phyloP scores from a whole-genome alignment of 2,329 filamentous ascomycete genomes.

The Claviceps arundinis region DNA sequence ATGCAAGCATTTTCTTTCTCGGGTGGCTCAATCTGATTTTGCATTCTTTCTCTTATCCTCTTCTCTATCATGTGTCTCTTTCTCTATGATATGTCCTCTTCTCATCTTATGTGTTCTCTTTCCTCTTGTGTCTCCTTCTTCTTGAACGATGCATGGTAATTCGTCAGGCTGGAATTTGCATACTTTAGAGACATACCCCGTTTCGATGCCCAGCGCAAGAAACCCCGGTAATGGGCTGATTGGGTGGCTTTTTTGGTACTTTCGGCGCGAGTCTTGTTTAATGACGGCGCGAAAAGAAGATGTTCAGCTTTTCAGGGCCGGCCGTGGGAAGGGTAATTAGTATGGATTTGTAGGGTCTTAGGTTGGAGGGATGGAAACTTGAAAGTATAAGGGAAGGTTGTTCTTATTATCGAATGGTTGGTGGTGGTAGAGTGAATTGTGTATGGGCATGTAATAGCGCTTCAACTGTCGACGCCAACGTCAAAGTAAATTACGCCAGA shows the following conservation, averaged over 20 bases:
- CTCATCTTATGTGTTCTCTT: not conserved
- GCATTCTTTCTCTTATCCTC: not conserved
- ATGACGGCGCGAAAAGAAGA: no score
- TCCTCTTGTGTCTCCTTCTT: not conserved
- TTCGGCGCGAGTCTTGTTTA: no score
- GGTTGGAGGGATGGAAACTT: no score
- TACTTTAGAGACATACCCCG: not conserved
- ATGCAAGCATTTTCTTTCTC: not conserved
- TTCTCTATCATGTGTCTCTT: not conserved
- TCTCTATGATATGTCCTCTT: not conserved
- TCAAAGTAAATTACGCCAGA: no score
- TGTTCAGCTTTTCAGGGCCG: no score
- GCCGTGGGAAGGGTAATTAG: no score
- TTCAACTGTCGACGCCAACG: no score
- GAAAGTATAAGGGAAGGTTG: no score
- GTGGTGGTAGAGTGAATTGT: no score
- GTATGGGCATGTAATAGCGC: no score
- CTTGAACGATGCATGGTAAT: not conserved
- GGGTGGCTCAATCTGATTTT: not conserved
- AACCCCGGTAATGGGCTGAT: not conserved
- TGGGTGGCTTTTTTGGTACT: not conserved
- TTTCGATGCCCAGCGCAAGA: not conserved
- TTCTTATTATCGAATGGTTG: no score
- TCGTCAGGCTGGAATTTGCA: not conserved
- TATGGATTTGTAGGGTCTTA: no score